These are phyloP conservation scores for Hypomyces rosellus DNA, from an alignment of 2,329 filamentous ascomycete species.

Conservation along the genomic window DNA sequence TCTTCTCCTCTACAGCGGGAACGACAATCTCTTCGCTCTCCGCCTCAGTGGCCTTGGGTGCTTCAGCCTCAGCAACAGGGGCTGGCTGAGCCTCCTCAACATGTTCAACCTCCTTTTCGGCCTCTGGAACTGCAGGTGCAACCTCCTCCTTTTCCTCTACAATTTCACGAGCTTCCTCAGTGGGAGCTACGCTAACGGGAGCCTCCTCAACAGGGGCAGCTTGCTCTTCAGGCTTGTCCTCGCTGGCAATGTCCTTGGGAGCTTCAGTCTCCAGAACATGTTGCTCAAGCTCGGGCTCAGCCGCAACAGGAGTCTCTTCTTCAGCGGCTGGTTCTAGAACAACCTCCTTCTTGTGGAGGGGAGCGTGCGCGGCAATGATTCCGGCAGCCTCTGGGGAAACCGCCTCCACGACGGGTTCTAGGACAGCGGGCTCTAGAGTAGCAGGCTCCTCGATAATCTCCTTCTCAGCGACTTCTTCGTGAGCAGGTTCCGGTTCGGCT, in stretches of 20 bases:
- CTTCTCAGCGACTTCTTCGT: not conserved
- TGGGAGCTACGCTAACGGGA: conserved; percentile 3
- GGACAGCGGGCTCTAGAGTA: too few species aligned
- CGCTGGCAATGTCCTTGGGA: not conserved
- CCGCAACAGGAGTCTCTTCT: not conserved
- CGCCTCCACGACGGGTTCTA: too few species aligned
- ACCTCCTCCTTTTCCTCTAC: conserved; percentile 5
- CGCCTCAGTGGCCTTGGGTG: conserved; percentile 17
- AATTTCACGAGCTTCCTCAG: conserved; percentile 7
- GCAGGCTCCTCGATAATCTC: too few species aligned
- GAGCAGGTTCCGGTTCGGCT: conserved; percentile 7
- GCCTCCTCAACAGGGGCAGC: conserved; percentile 1
- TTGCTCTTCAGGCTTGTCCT: too few species aligned
- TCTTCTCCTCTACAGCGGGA: conserved; percentile 32
- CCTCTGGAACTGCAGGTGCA: conserved; percentile 9
- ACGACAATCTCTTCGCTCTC: conserved; percentile 35
- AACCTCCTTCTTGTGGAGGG: too few species aligned
- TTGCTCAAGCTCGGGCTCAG: conserved; percentile 7
- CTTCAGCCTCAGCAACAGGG: not conserved
- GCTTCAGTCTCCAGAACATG: not conserved
- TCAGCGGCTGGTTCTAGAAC: too few species aligned
- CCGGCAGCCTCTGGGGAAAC: too few species aligned
- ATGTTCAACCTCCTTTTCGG: conserved; percentile 9
- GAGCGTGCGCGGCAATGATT: too few species aligned
- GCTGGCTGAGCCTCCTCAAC: not conserved